These are phyloP conservation scores for Colletotrichum ledebouriae DNA, from an alignment of 2,329 filamentous ascomycete genomes.

Conservation along the genomic window DNA sequence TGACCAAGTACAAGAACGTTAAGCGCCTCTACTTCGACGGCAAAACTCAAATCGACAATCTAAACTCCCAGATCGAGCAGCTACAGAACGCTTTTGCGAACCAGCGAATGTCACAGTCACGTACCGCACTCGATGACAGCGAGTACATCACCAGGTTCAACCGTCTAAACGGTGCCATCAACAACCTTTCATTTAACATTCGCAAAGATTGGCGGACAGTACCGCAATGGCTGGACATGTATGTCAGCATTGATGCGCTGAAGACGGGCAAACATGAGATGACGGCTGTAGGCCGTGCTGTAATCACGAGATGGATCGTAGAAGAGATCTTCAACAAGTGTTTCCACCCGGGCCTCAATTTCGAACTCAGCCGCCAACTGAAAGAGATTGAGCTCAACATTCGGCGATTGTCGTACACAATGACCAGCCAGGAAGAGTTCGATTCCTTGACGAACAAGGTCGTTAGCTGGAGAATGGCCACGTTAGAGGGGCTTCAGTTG, in stretches of 20 bases:
- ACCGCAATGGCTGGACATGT: constrained; percentile 82
- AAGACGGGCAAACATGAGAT: constrained; percentile 95
- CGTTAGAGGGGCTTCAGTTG: constrained; percentile 88
- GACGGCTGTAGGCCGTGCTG: constrained; percentile 92
- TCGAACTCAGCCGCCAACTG: constrained; percentile 79
- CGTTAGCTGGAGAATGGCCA: constrained; percentile 93
- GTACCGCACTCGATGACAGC: constrained; percentile 93
- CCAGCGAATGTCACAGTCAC: constrained; percentile 93
- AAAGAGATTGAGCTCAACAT: constrained; percentile 92
- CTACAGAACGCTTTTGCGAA: constrained; percentile 98
- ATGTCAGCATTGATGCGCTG: constrained; percentile 87
- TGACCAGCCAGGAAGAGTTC: constrained; percentile 86
- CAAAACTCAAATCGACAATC: constrained; percentile 89
- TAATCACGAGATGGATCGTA: constrained; percentile 90
- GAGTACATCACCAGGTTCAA: constrained; percentile 93
- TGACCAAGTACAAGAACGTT: constrained; percentile 97
- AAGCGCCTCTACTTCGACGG: constrained; percentile 98
- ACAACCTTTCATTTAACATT: constrained; percentile 95
- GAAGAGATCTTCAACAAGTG: constrained; percentile 92
- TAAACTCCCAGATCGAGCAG: constrained; percentile 89
- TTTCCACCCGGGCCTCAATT: constrained; percentile 91
- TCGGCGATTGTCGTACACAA: constrained; percentile 78
- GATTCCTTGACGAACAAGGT: constrained; percentile 90
- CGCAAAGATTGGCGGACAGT: constrained; percentile 92
- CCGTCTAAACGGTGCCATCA: constrained; percentile 92